These are phyloP conservation scores for Fusarium begoniae DNA, from an alignment of 2,329 filamentous ascomycete species.

Conservation along the genomic window DNA sequence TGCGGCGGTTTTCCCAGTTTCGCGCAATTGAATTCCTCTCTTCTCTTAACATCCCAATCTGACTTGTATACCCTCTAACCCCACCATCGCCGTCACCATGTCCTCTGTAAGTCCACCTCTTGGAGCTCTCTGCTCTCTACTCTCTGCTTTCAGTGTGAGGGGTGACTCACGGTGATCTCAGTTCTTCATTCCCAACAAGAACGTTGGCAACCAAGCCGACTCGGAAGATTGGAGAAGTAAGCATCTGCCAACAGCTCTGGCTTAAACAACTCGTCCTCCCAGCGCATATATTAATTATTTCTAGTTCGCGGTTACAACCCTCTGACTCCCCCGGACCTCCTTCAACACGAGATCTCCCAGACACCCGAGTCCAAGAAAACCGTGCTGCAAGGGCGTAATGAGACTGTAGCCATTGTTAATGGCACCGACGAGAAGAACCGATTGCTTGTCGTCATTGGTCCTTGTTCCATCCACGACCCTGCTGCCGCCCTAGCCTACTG, in stretches of 20 bases:
- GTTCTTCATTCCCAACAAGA: conserved; percentile 82
- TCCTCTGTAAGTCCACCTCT: conserved; percentile 38
- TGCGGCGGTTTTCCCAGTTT: background rate
- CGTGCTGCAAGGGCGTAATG: conserved; percentile 68
- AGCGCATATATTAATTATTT: conserved; percentile 36
- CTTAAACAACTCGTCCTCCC: background rate
- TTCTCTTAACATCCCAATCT: background rate
- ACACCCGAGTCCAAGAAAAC: conserved; percentile 66
- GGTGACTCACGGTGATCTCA: conserved; percentile 45
- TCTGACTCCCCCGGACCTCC: conserved; percentile 89
- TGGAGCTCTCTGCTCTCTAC: conserved; percentile 10
- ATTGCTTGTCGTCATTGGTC: conserved; percentile 82
- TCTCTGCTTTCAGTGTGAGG: conserved; percentile 19
- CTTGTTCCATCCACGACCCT: conserved; percentile 97
- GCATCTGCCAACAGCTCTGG: conserved; percentile 42
- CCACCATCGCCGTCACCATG: conserved; percentile 36
- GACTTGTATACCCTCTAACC: conserved; percentile 10
- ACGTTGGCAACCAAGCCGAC: conserved; percentile 77
- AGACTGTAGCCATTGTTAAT: conserved; percentile 75
- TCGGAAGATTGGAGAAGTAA: conserved; percentile 86
- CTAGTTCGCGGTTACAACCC: conserved; percentile 90
- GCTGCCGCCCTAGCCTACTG: conserved; percentile 92
- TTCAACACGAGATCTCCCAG: conserved; percentile 88
- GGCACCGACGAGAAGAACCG: conserved; percentile 69
- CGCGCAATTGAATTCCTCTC: conserved; percentile 3